Evolutionary conservation across 805 yeast genomes (phyloP).

Genomic region (Debaryomyces prosopidis): DNA sequence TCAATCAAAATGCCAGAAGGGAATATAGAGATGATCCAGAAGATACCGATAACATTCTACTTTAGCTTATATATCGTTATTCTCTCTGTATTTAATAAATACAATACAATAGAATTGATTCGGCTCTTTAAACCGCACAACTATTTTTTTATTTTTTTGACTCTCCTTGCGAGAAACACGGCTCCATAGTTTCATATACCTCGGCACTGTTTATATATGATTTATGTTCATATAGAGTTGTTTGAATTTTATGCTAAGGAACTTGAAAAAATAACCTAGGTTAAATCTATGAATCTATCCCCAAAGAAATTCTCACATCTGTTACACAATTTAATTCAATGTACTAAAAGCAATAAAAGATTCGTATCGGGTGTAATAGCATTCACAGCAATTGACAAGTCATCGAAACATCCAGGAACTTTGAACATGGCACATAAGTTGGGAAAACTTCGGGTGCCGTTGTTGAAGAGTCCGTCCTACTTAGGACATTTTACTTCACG

Average conservation of each 20-base stretch:
- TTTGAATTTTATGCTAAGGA: no score
- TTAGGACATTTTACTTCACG: constrained; percentile 81
- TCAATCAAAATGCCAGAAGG: constrained; percentile 2
- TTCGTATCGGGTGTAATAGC: constrained; percentile 22
- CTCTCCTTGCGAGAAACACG: no score
- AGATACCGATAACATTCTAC: constrained; percentile 7
- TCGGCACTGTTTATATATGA: no score
- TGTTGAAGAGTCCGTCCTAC: constrained; percentile 65
- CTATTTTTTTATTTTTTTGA: not conserved
- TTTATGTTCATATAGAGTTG: no score
- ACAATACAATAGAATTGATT: not conserved
- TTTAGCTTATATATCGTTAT: constrained; percentile 11
- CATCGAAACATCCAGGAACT: constrained; percentile 3
- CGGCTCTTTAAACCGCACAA: not conserved
- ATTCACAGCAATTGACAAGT: constrained; percentile 27
- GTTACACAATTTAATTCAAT: not conserved
- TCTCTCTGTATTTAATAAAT: no score
- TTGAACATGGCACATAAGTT: not conserved
- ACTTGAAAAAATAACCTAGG: no score
- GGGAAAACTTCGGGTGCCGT: constrained; percentile 50
- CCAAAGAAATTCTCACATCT: not conserved
- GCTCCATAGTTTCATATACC: no score
- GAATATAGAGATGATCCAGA: constrained; percentile 5
- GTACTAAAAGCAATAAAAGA: not conserved
- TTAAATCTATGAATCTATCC: not conserved